Evolutionary conservation across 306 rosid species (phyloP).

Genomic region (Citrullus amarus): DNA sequence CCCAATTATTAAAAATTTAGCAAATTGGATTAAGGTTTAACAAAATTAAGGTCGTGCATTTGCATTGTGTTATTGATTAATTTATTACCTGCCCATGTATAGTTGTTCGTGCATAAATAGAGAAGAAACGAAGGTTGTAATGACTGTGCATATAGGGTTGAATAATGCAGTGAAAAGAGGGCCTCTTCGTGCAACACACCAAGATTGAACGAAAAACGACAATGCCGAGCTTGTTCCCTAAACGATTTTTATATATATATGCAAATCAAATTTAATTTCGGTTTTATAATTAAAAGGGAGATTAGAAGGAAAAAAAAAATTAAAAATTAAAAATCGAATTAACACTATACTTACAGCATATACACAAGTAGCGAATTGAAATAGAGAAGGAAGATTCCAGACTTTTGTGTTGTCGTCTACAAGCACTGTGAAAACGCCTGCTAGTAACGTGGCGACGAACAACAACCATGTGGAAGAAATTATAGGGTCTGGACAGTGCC

Average conservation of each 20-base stretch:
- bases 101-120: conserved; percentile 39
- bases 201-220: conserved; percentile 42
- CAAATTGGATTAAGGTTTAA: neutral
- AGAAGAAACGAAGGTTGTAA: conserved; percentile 36
- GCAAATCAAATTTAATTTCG: no score
- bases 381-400: conserved; percentile 36
- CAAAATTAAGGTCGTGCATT: no score
- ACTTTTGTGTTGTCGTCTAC: conserved; percentile 24
- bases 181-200: conserved; percentile 60
- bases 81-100: conserved; percentile 26
- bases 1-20: neutral
- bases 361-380: conserved; percentile 38
- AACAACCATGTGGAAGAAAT: conserved; percentile 52
- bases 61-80: no score
- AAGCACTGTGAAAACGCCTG: conserved; percentile 28
- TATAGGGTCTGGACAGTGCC: conserved; percentile 43
- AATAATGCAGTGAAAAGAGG: conserved; percentile 60
- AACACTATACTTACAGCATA: conserved; percentile 41
- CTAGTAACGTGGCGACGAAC: conserved; percentile 33
- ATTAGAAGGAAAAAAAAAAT: no score
- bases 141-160: conserved; percentile 53
- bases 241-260: no score
- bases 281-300: no score
- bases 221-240: conserved; percentile 47
- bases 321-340: no score